Conservation (phyloP, 2,329 filamentous ascomycete genomes). For the Alternaria brassicicola region DNA sequence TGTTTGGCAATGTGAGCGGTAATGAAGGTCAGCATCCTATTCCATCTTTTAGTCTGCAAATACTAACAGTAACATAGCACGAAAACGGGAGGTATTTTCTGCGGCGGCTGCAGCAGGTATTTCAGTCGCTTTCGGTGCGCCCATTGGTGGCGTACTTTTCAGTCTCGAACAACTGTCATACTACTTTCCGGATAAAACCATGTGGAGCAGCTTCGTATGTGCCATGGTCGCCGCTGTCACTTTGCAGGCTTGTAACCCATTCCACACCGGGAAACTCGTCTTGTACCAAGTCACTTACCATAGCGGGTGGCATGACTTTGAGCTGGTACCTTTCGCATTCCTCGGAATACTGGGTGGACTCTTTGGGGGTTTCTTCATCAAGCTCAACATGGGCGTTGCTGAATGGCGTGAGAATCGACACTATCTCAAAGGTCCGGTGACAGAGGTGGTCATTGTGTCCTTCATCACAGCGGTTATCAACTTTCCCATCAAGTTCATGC, state of each 20-base stretch:
- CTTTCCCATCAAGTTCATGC: conserved; percentile 96
- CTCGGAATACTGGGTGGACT: conserved; percentile 90
- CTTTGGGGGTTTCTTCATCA: conserved; percentile 94
- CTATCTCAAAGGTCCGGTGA: conserved; percentile 71
- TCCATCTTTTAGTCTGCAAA: not conserved
- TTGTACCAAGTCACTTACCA: conserved; percentile 95
- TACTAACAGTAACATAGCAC: conserved; percentile 61
- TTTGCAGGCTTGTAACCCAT: conserved; percentile 90
- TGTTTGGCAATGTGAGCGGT: conserved; percentile 77
- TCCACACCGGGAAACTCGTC: conserved; percentile 92
- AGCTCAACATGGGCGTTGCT: conserved; percentile 86
- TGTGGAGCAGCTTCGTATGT: conserved; percentile 99
- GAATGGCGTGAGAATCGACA: conserved; percentile 75
- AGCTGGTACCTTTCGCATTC: conserved; percentile 84
- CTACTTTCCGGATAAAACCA: conserved; percentile 98
- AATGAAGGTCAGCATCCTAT: conserved; percentile 73
- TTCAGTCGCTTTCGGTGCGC: conserved; percentile 90
- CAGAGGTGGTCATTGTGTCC: conserved; percentile 80
- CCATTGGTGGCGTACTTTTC: conserved; percentile 93
- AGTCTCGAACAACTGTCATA: conserved; percentile 96
- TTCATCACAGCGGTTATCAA: conserved; percentile 86
- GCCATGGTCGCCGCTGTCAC: conserved; percentile 98
- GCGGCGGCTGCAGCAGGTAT: conserved; percentile 92
- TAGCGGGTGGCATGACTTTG: conserved; percentile 90
- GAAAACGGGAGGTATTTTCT: conserved; percentile 90